These are phyloP conservation scores for Pisolithus microcarpus DNA, from an alignment of 768 basidiomycete genomes.

Conservation along the genomic window DNA sequence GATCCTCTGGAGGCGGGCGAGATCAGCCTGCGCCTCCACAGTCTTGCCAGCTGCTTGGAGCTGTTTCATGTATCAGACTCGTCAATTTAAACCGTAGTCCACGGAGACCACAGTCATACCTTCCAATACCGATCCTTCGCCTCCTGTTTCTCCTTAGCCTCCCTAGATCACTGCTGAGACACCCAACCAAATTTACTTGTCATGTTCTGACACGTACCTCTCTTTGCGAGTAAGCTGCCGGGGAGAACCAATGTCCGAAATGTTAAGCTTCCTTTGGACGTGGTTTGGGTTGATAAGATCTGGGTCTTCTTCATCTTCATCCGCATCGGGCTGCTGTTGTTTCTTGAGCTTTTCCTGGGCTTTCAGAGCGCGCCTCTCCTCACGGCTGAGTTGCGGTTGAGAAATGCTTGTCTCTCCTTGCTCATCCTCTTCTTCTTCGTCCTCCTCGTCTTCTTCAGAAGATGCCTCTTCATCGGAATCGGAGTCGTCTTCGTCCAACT, in stretches of 20 bases:
- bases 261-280: constrained; percentile 64
- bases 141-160: constrained; percentile 88
- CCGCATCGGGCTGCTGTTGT: constrained; percentile 28
- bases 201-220: constrained; percentile 34
- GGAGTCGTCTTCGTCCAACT: constrained; percentile 16
- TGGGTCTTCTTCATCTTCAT: constrained; percentile 56
- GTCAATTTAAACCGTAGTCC: background rate
- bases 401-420: constrained; percentile 22
- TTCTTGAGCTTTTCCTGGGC: constrained; percentile 37
- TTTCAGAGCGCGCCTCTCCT: constrained; percentile 72
- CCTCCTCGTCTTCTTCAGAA: constrained; percentile 40
- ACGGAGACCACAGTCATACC: constrained; percentile 31
- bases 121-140: constrained; percentile 86
- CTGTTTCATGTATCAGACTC: constrained; percentile 27
- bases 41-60: constrained; percentile 81
- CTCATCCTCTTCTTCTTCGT: constrained; percentile 31
- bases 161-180: constrained; percentile 38
- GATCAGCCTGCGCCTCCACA: constrained; percentile 81
- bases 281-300: constrained; percentile 78
- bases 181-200: background rate
- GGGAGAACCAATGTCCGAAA: constrained; percentile 64
- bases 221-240: constrained; percentile 59
- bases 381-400: constrained; percentile 57
- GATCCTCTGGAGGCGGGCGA: constrained; percentile 81
- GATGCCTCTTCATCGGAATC: constrained; percentile 32